These are phyloP conservation scores for Anthoceros angustus DNA, from an alignment of 225 moss, liverwort and hornwort species.

Conservation along the genomic window DNA sequence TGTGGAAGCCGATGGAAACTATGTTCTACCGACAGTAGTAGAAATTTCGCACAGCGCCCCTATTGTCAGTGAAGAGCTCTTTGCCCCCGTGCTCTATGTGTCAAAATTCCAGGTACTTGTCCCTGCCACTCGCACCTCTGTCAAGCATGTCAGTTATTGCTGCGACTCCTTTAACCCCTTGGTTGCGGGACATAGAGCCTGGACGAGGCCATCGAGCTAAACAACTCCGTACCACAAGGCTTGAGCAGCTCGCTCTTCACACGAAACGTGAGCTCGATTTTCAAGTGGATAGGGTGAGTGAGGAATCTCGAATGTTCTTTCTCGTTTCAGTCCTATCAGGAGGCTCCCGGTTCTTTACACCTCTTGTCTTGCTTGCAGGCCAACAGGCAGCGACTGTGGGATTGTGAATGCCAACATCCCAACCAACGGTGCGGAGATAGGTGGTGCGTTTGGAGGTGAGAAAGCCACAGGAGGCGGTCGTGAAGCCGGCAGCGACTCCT, in stretches of 20 bases:
- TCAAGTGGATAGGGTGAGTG: conserved; percentile 82
- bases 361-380: conserved; percentile 22
- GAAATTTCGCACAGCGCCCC: conserved; percentile 70
- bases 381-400: conserved; percentile 84
- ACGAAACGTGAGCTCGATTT: conserved; percentile 57
- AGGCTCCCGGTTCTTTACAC: neutral
- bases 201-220: conserved; percentile 72
- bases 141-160: neutral
- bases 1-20: conserved; percentile 56
- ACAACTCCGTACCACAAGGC: conserved; percentile 85
- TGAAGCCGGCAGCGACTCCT: conserved; percentile 87
- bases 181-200: conserved; percentile 32
- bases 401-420: conserved; percentile 86
- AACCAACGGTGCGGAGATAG: conserved; percentile 92
- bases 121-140: neutral
- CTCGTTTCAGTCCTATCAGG: neutral
- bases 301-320: neutral
- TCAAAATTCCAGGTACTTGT: conserved; percentile 67
- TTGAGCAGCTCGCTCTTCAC: conserved; percentile 93
- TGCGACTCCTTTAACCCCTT: neutral
- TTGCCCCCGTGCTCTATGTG: conserved; percentile 73
- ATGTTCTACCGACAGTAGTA: conserved; percentile 72
- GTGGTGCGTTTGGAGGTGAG: conserved; percentile 88
- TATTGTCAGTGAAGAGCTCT: conserved; percentile 69
- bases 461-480: conserved; percentile 90